Percentiles rank a stretch among this genome's conserved stretches.
phyloP scores from a whole-genome alignment of 108 stramenopile species.

The Stephanodiscus minutulus region DNA sequence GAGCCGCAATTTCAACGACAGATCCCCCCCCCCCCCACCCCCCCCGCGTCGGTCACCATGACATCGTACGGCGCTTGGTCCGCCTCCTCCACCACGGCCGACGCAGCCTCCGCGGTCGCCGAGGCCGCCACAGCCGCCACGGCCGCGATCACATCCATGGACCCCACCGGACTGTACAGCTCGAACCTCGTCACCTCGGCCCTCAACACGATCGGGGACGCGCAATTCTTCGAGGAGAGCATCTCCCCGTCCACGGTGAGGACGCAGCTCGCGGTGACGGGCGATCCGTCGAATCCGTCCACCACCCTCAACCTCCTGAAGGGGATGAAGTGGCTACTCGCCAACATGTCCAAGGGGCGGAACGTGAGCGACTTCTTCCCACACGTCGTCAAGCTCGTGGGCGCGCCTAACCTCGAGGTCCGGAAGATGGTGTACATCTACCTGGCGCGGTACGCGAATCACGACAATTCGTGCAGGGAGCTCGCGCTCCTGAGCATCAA shows the following conservation, averaged over 20 bases:
- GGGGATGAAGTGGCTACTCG: conserved; percentile 99
- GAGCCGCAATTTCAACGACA: too few species aligned
- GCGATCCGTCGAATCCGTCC: conserved; percentile 75
- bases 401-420: conserved; percentile 89
- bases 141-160: conserved; percentile 32
- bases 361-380: conserved; percentile 97
- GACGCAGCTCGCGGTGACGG: conserved; percentile 57
- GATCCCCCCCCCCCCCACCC: not conserved
- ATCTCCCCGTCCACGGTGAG: conserved; percentile 91
- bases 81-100: conserved; percentile 11
- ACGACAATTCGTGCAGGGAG: conserved; percentile 91
- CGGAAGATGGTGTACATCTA: conserved; percentile 99
- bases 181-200: conserved; percentile 70
- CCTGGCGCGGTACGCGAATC: conserved; percentile 92
- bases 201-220: conserved; percentile 79
- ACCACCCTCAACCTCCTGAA: conserved; percentile 78
- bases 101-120: conserved; percentile 20
- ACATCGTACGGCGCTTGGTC: conserved; percentile 8
- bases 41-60: not conserved
- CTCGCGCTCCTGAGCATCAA: conserved; percentile 95
- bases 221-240: conserved; percentile 98
- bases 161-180: conserved; percentile 40
- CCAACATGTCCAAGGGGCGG: conserved; percentile 94
- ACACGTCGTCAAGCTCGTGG: conserved; percentile 95
- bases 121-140: conserved; percentile 26